phyloP scores from a whole-genome alignment of 2,329 filamentous ascomycete species.

The Grosmannia huntii region DNA sequence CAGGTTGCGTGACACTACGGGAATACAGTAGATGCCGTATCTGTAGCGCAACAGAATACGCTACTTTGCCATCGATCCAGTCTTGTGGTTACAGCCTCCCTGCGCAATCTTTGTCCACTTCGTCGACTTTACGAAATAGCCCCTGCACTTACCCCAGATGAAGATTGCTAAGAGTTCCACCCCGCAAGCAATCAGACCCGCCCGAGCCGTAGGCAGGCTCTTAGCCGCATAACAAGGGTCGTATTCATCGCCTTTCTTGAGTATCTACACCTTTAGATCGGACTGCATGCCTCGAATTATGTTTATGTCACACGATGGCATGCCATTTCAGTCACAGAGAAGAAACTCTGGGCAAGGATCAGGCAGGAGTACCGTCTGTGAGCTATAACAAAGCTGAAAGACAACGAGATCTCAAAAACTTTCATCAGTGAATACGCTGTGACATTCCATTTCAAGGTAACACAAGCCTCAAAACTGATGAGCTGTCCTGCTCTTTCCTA shows the following conservation, averaged over 20 bases:
- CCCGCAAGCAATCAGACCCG: not conserved
- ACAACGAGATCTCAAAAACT: too few relatives aligned
- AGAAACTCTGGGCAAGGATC: too few relatives aligned
- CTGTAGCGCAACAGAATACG: too few relatives aligned
- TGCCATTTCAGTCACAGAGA: too few relatives aligned
- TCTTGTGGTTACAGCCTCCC: not conserved
- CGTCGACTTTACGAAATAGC: not conserved
- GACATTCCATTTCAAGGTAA: not conserved
- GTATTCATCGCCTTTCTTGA: not conserved
- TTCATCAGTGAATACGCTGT: not conserved
- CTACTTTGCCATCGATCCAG: not conserved
- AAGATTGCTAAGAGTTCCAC: not conserved
- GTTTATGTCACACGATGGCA: too few relatives aligned
- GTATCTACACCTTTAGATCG: not conserved
- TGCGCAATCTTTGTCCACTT: too few relatives aligned
- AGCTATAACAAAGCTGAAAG: too few relatives aligned
- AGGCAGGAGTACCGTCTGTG: too few relatives aligned
- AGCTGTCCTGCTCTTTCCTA: not conserved
- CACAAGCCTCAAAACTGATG: not conserved
- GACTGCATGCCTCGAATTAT: too few relatives aligned
- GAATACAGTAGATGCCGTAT: too few relatives aligned
- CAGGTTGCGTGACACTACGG: too few relatives aligned
- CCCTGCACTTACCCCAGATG: not conserved
- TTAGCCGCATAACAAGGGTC: not conserved
- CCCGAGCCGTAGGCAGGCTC: not conserved